Evolutionary conservation across 768 basidiomycete species (phyloP).

Genomic region (Russula brevipes): DNA sequence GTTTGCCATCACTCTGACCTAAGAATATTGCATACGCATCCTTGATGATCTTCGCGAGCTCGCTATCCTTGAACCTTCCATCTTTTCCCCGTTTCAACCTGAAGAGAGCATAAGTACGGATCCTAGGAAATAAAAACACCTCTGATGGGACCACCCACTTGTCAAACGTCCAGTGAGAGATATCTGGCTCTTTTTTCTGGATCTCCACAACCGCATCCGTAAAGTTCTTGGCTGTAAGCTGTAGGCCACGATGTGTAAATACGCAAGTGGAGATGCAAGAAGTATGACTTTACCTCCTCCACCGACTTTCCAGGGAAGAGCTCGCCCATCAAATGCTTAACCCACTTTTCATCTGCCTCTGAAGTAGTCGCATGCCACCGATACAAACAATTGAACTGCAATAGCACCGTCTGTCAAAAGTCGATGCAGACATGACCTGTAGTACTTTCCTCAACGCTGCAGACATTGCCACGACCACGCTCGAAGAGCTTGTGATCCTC

Average conservation of each 20-base stretch:
- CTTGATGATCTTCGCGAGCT: slow-evolving; percentile 62
- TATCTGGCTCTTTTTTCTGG: slow-evolving; percentile 40
- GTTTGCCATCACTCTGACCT: neutral
- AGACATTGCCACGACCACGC: slow-evolving; percentile 74
- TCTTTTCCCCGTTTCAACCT: slow-evolving; percentile 59
- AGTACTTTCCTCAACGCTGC: slow-evolving; percentile 65
- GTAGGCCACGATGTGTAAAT: neutral
- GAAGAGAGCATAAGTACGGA: neutral
- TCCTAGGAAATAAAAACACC: neutral
- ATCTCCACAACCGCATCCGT: slow-evolving; percentile 40
- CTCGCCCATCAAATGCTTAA: slow-evolving; percentile 41
- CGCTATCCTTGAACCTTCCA: slow-evolving; percentile 61
- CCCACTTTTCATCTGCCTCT: slow-evolving; percentile 65
- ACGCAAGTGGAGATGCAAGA: neutral
- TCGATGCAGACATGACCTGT: neutral
- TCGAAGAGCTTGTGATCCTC: slow-evolving; percentile 63
- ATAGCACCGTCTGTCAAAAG: neutral
- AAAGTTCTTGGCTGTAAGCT: slow-evolving; percentile 48
- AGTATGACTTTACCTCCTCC: slow-evolving; percentile 33
- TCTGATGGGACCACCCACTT: slow-evolving; percentile 36
- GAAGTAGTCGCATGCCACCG: slow-evolving; percentile 85
- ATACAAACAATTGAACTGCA: slow-evolving; percentile 78
- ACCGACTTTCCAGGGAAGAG: slow-evolving; percentile 51
- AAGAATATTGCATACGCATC: slow-evolving; percentile 48
- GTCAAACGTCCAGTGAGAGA: slow-evolving; percentile 64